Conservation (phyloP, 805 yeast genomes). For the Candida easanensis region DNA sequence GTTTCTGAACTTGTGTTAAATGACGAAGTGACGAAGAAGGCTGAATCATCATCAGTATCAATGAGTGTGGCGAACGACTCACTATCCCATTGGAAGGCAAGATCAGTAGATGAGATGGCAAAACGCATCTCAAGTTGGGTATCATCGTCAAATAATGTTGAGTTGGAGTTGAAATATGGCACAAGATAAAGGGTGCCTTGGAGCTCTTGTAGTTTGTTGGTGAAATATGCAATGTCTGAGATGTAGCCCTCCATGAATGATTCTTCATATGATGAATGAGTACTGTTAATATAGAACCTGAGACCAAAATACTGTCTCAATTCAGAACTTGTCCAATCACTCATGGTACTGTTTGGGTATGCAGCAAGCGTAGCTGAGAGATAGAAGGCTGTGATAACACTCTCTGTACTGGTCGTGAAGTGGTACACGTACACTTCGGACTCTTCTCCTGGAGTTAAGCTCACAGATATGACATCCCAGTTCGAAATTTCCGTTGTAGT, state of each 20-base stretch:
- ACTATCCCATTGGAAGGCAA: constrained; percentile 69
- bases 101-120: constrained; percentile 60
- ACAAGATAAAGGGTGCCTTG: constrained; percentile 10
- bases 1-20: constrained; percentile 29
- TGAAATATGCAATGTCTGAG: constrained; percentile 14
- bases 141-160: constrained; percentile 3
- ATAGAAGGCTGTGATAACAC: constrained; percentile 8
- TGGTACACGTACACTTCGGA: constrained; percentile 13
- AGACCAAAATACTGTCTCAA: constrained; percentile 10
- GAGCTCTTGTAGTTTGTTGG: constrained; percentile 3
- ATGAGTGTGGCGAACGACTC: constrained; percentile 52
- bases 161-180: constrained; percentile 11
- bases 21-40: constrained; percentile 61
- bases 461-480: constrained; percentile 15
- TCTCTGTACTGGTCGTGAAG: constrained; percentile 10
- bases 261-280: constrained; percentile 6
- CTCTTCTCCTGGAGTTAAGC: constrained; percentile 17
- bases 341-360: constrained; percentile 9
- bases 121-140: constrained; percentile 36
- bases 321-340: constrained; percentile 1
- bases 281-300: constrained; percentile 12
- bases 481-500: constrained; percentile 6
- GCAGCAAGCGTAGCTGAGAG: constrained; percentile 14
- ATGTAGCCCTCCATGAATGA: constrained; percentile 16
- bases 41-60: constrained; percentile 70